Percentiles rank a stretch among this genome's conserved stretches.
Conservation (phyloP, 1,139 yeast genomes). For the Blastobotrys apis region DNA sequence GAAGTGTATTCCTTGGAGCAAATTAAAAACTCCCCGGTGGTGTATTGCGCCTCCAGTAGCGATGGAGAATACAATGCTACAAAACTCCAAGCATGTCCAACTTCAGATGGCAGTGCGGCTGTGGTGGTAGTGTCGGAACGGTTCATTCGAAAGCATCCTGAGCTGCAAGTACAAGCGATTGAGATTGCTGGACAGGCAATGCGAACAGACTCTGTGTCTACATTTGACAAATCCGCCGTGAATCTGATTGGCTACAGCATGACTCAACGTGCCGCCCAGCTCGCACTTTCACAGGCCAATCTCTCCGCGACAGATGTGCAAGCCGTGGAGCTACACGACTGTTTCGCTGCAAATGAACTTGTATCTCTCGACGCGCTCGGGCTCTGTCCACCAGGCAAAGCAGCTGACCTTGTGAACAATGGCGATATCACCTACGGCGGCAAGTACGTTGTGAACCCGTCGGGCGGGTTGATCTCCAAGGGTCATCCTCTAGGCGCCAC, state of each 20-base stretch:
- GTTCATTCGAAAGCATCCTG: constrained; percentile 50
- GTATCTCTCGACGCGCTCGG: constrained; percentile 30
- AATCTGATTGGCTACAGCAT: constrained; percentile 30
- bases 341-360: constrained; percentile 33
- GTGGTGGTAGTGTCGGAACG: constrained; percentile 68
- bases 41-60: constrained; percentile 21
- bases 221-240: constrained; percentile 27
- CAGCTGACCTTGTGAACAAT: constrained; percentile 26
- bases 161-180: constrained; percentile 27
- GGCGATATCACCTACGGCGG: constrained; percentile 33
- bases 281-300: constrained; percentile 22
- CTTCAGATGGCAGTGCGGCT: constrained; percentile 80
- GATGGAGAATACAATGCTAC: constrained; percentile 18
- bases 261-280: constrained; percentile 26
- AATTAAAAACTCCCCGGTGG: constrained; percentile 27
- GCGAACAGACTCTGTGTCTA: constrained; percentile 26
- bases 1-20: constrained; percentile 29
- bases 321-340: constrained; percentile 33
- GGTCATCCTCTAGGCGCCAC: constrained; percentile 36
- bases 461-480: constrained; percentile 32
- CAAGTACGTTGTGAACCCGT: constrained; percentile 30
- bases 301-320: constrained; percentile 28
- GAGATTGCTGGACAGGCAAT: constrained; percentile 31
- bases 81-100: constrained; percentile 33
- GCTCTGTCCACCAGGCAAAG: constrained; percentile 28